Conservation (phyloP, 2,329 filamentous ascomycete species). For the Penicillium rolfsii region DNA sequence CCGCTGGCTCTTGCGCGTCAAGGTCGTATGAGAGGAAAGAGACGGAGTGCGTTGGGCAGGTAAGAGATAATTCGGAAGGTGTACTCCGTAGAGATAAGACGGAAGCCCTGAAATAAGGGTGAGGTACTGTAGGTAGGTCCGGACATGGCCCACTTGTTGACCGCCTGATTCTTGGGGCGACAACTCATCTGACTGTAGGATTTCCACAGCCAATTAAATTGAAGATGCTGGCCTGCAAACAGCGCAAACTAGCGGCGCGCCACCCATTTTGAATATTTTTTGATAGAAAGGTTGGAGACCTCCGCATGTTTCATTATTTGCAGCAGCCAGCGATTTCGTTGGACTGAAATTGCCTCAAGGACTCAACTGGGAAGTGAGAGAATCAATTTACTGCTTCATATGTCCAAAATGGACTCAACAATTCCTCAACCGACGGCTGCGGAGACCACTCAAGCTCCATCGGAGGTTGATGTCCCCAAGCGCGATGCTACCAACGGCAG, state of each 20-base stretch:
- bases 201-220: conserved; percentile 1
- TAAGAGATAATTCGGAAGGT: background rate
- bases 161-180: background rate
- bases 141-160: background rate
- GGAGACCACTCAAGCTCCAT: conserved; percentile 10
- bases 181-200: background rate
- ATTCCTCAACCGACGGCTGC: conserved; percentile 8
- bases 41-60: too few relatives aligned
- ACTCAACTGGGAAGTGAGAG: background rate
- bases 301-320: conserved; percentile 1
- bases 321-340: background rate
- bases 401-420: conserved; percentile 14
- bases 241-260: conserved; percentile 30
- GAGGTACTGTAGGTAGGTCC: background rate
- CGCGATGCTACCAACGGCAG: conserved; percentile 30
- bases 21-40: background rate
- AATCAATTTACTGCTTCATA: background rate
- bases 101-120: too few relatives aligned
- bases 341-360: background rate
- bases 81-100: too few relatives aligned
- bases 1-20: background rate
- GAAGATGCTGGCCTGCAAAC: conserved; percentile 13
- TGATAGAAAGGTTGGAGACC: conserved; percentile 17
- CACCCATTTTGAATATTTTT: conserved; percentile 22
- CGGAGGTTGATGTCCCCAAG: conserved; percentile 25